phyloP scores from a whole-genome alignment of 1,139 yeast genomes.

The Nakaseomyces kungkrabaensis region DNA sequence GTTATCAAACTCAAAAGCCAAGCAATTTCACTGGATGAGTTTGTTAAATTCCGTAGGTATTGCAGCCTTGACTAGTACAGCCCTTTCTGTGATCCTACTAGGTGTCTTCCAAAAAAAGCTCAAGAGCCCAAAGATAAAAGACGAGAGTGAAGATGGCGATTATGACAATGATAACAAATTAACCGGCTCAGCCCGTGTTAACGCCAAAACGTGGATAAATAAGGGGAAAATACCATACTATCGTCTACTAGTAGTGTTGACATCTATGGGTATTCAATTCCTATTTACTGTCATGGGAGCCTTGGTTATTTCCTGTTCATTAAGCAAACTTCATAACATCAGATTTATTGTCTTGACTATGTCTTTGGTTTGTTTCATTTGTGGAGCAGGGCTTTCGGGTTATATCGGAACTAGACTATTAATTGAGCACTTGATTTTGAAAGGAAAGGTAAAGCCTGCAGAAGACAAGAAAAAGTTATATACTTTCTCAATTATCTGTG shows the following conservation, averaged over 20 bases:
- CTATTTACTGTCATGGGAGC: constrained; percentile 56
- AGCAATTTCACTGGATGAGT: constrained; percentile 24
- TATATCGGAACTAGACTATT: constrained; percentile 44
- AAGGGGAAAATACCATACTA: constrained; percentile 10
- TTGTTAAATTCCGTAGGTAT: constrained; percentile 21
- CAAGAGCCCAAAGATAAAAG: neutral
- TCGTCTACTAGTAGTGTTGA: constrained; percentile 39
- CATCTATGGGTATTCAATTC: constrained; percentile 68
- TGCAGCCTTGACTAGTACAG: constrained; percentile 10
- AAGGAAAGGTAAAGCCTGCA: constrained; percentile 26
- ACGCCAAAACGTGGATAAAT: constrained; percentile 14
- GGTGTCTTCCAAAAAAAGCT: constrained; percentile 1
- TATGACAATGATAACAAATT: constrained; percentile 6
- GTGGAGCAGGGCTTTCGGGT: constrained; percentile 68
- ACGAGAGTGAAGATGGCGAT: constrained; percentile 5
- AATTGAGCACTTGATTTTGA: constrained; percentile 20
- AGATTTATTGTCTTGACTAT: constrained; percentile 59
- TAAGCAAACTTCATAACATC: constrained; percentile 48
- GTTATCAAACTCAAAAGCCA: constrained; percentile 13
- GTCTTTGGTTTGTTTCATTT: constrained; percentile 49
- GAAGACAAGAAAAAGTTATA: constrained; percentile 3
- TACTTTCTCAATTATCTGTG: constrained; percentile 40
- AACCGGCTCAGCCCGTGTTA: constrained; percentile 7
- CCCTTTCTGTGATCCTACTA: constrained; percentile 13
- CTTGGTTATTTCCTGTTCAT: constrained; percentile 46